Conservation (phyloP, 208 protist species). For the Naegleria gruberi region DNA sequence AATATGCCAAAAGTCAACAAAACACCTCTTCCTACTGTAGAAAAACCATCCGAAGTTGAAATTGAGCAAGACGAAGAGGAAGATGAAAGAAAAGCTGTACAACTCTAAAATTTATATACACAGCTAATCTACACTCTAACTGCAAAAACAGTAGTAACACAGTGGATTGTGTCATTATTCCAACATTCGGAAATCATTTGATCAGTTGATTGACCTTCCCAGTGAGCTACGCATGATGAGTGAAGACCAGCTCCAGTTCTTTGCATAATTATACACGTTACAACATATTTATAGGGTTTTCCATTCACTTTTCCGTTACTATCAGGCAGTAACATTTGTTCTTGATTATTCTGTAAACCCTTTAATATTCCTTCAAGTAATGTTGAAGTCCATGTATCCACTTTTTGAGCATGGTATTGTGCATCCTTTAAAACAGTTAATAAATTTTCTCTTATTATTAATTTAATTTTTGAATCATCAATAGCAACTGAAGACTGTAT, state of each 20-base stretch:
- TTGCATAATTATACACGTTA: constrained; percentile 15
- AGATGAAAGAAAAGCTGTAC: not conserved
- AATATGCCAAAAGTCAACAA: not conserved
- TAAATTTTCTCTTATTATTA: not conserved
- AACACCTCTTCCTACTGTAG: not conserved
- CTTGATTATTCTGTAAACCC: not conserved
- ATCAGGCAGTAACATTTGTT: not conserved
- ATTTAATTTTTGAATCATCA: not conserved
- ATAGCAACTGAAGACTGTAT: not conserved
- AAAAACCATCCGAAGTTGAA: not conserved
- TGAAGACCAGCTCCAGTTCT: constrained; percentile 3
- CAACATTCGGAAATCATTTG: not conserved
- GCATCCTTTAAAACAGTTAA: not conserved
- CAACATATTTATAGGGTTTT: constrained; percentile 16
- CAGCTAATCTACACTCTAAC: not conserved
- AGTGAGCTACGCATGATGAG: not conserved
- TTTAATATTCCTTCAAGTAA: constrained; percentile 11
- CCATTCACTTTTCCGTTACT: not conserved
- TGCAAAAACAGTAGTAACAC: not conserved
- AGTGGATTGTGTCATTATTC: constrained; percentile 10
- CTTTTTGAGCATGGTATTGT: not conserved
- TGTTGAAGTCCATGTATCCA: constrained; percentile 13
- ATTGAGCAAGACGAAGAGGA: not conserved
- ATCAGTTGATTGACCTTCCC: not conserved
- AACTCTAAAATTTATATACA: too few species aligned